Evolutionary conservation across 495 filamentous ascomycete genomes (phyloP), one percentile per base, ranked within the genome.

Genomic region (Podospora pseudocomata): DNA sequence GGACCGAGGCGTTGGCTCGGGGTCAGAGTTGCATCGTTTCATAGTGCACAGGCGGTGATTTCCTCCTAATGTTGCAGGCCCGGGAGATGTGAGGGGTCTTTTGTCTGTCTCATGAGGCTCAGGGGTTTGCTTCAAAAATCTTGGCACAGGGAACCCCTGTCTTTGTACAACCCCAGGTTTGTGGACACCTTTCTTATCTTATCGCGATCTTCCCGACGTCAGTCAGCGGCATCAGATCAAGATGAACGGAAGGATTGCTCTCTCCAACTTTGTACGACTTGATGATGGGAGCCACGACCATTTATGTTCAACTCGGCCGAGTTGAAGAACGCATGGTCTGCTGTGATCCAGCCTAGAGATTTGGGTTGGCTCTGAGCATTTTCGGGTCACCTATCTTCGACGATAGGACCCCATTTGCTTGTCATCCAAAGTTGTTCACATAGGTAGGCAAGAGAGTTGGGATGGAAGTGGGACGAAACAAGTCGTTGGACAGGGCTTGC

Each of bases 401-500:
- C 39, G 6, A 49, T 3, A 16, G 15, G 39, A 13, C 5, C 13
- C 39, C 7, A 11, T 16, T 49, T 49, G 39, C 13, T 49, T 49
- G 39, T 58, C 23, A 20, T 26, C 55, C 55, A 58, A 58, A 26
- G 55, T 58, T 20, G 18, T 26, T 9, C 6, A 23, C 2, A 23
- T 23, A 18, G 18, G 7, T 4, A 20, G 55, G 11, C n/a, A 13
- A 20, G n/a, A 20, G 5, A 58, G 23, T 26, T 58, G 55, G 18
- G 55, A 53, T 57, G 30, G 30, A 60, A 49, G 32, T 49, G 53
- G 19, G 20, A 68, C 32, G 61, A 64, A 68, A 63, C 66, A 68
- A 39, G 57, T 54, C 39, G 39, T 13, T 68, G 49, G 30, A 23
- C 32, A 23, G 56, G 18, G 54, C 39, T n/a, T 53, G 4, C 49